Evolutionary conservation across 441 rosid genomes (phyloP), one percentile per base, ranked within the genome.

Genomic region (Populus trichocarpa): DNA sequence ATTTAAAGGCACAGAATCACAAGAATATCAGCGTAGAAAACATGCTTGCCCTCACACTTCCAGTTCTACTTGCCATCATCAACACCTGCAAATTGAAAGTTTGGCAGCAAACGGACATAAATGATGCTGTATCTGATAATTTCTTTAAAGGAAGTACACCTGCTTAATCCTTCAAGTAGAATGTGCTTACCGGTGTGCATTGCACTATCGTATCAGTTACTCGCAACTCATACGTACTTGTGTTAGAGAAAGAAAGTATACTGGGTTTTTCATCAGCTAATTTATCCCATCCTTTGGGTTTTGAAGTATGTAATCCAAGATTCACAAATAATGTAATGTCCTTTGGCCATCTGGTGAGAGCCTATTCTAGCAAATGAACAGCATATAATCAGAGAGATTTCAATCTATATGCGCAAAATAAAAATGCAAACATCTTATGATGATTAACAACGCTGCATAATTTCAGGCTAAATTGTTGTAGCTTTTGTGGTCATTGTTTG

Each of bases 221-320:
- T 84, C 94, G 99, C 88, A 96, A 86, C 92, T 96, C 99, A 89
- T 94, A 94, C 80, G 91, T 82, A 81, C 94, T 94, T 75, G 89
- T 89, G 85, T 96, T 96, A 12, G 93, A 87, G 82, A 81, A 83
- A 42, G 97, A 90, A 80, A 68, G 81, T 73, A 94, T 12, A 78
- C 78, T 73, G n/a, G 94, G 95, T 81, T 96, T 96, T 85, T 87
- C 84, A 73, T 89, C 84, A 12, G 90, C 95, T 82, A 94, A 83
- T 79, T 59, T 83, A 67, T 90, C 89, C 97, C 99, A 96, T 84
- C 91, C 89, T 82, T 92, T 89, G 79, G 97, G 97, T 83, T 91
- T 92, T 81, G 89, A 83, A 80, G 82, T 68, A 74, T 90, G 91
- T 57, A 89, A 83, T 64, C 83, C 77, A 76, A 91, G 90, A 89